Evolutionary conservation across 495 filamentous ascomycete genomes (phyloP), one percentile per base, ranked within the genome.

Genomic region (Hyphodiscus hymeniophilus): DNA sequence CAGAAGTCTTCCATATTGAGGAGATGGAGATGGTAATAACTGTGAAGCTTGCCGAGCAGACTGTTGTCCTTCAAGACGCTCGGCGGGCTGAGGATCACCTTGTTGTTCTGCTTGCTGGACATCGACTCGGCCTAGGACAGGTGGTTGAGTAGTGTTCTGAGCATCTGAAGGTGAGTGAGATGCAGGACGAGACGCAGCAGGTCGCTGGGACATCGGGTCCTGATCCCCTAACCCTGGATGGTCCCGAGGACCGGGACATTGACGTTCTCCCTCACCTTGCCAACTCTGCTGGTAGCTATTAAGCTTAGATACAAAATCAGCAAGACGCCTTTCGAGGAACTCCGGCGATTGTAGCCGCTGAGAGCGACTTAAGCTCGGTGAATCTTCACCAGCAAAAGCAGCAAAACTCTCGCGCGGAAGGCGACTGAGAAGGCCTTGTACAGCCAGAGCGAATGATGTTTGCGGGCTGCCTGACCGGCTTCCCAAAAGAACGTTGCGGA

Each of bases 121-220:
- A 42, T 56, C 56, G 55, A 56, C 59, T 54, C 58, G 54, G 54
- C 54, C 47, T 45, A 57, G 58, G 7, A 58, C 50, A 20, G 60
- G 47, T 51, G 60, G 54, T 23, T 55, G 40, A 35, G 56, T 48
- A 7, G 53, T 54, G 18, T 45, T 51, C 39, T 56, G 50, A 38
- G 49, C 50, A 55, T 58, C 60, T 34, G 48, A 35, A 45, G 58
- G 56, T 30, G 56, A 55, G 44, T 45, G 54, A 60, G 74, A 73
- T 59, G 64, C 47, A 67, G 70, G 50, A 48, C 50, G 50, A 53
- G 50, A 53, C 50, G 50, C 51, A 54, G 66, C 57, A 58, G 65
- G 70, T 66, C 68, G 73, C 70, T 75, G 70, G 63, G 72, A 77
- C 75, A 79, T 79, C 68, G 71, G 71, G 69, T 66, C 68, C 73